Evolutionary conservation across 176 grass and related monocot genomes (phyloP).

Genomic region (Miscanthus lutarioriparius): DNA sequence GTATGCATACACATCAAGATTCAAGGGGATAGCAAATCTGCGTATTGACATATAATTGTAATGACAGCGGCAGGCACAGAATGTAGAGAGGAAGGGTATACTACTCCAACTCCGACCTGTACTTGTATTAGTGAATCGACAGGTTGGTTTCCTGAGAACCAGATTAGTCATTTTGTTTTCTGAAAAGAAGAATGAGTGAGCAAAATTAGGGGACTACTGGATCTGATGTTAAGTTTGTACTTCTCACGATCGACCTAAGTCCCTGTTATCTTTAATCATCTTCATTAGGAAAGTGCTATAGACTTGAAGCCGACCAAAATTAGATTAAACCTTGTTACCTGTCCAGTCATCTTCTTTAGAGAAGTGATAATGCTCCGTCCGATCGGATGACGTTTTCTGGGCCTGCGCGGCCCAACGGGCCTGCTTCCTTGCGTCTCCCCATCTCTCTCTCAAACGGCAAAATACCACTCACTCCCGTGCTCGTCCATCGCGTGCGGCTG

Average conservation of each 20-base stretch:
- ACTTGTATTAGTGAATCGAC: conserved; percentile 20
- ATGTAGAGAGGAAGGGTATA: conserved; percentile 11
- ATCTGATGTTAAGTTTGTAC: not conserved
- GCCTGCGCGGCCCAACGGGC: too few species aligned
- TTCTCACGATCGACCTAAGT: not conserved
- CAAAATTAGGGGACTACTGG: not conserved
- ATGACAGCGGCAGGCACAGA: not conserved
- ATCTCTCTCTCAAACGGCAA: too few species aligned
- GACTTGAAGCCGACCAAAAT: not conserved
- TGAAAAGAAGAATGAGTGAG: not conserved
- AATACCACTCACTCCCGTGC: too few species aligned
- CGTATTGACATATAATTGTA: conserved; percentile 7
- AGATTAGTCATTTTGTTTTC: not conserved
- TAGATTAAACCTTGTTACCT: not conserved
- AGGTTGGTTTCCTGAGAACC: not conserved
- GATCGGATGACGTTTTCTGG: too few species aligned
- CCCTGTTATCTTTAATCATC: not conserved
- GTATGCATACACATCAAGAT: too few species aligned
- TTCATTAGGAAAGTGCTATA: not conserved
- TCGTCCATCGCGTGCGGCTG: too few species aligned
- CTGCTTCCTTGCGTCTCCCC: too few species aligned
- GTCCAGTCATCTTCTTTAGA: not conserved
- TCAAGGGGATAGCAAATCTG: not conserved
- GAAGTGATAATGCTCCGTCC: not conserved
- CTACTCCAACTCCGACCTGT: not conserved